Evolutionary conservation across 2,329 filamentous ascomycete genomes (phyloP), one percentile per base, ranked within the genome.

Genomic region (Lojkania enalia): DNA sequence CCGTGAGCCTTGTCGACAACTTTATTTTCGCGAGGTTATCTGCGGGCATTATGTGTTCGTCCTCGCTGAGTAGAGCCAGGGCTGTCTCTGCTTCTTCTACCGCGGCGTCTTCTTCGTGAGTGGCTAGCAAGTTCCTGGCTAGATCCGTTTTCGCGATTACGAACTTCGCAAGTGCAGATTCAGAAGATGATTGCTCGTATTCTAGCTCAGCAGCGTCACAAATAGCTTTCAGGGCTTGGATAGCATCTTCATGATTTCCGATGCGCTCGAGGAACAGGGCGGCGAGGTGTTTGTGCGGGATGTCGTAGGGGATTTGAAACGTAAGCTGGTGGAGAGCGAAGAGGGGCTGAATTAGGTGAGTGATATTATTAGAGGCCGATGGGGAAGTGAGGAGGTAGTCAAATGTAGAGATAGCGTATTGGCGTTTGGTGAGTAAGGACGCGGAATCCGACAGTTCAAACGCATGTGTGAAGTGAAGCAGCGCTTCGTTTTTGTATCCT

Each of bases 391-490:
- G 67, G 5, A 96, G 76, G 54, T 89, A 78, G 59, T 99, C 92
- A 64, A 99, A 97, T 36, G 88, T 78, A 1, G 89, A 87, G 0
- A 86, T 74, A 0, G 89, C 80, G 64, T 91, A 97, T 64, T 92
- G 88, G 20, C 85, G 82, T 64, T 90, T 88, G 0, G 86, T 83
- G 3, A 90, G 75, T 2, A 85, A 67, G 0, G 86, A 85, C 0
- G 87, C 87, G 0, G 89, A 86, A 49, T 90, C 88, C 0, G 90
- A 85, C 37, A 99, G 92, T 52, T 95, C 91, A 74, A 96, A 94
- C 0, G 94, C 92, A 64, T 99, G 94, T 1, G 88, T 91, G 63
- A 96, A 96, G 7, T 97, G 80, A 9, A 85, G 84, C 16, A 89
- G 80, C 1, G 92, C 91, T 70, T 96, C 90, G 49, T 81, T 83